phyloP scores from a whole-genome alignment of 1,284 basidiomycete genomes.

The Ustilago loliicola region DNA sequence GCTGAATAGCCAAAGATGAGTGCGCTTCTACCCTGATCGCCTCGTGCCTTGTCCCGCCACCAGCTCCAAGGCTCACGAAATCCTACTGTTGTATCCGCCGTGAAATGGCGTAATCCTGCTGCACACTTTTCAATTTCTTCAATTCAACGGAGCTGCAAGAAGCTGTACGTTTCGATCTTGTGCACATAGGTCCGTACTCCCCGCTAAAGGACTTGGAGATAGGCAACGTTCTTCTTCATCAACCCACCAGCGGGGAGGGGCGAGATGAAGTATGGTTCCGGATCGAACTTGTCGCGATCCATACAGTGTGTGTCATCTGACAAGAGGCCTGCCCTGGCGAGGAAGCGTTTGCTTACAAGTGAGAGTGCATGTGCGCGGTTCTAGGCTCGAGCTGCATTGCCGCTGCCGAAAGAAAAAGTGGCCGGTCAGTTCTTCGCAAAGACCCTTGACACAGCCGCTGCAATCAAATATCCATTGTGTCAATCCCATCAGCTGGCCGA shows the following conservation, averaged over 20 bases:
- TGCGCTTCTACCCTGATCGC: not conserved
- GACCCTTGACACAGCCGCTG: constrained; percentile 2
- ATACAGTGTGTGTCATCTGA: no score
- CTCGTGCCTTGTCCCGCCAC: not conserved
- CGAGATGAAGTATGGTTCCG: not conserved
- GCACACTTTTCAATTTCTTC: not conserved
- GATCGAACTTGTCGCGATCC: not conserved
- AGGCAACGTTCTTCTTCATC: not conserved
- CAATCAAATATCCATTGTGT: not conserved
- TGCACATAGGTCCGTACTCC: not conserved
- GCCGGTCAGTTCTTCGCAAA: constrained; percentile 2
- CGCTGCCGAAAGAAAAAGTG: not conserved
- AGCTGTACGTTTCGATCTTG: constrained; percentile 16
- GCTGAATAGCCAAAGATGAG: not conserved
- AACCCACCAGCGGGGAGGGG: not conserved
- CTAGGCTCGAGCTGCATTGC: not conserved
- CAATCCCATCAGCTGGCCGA: not conserved
- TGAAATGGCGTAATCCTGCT: constrained; percentile 4
- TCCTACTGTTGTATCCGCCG: not conserved
- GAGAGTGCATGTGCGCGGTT: not conserved
- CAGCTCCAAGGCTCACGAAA: not conserved
- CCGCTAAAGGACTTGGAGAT: not conserved
- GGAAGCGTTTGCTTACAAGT: not conserved
- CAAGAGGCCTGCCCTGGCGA: not conserved
- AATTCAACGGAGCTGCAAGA: constrained; percentile 2